Evolutionary conservation across 768 basidiomycete species (phyloP).

Genomic region (Trametes cinnabarina): DNA sequence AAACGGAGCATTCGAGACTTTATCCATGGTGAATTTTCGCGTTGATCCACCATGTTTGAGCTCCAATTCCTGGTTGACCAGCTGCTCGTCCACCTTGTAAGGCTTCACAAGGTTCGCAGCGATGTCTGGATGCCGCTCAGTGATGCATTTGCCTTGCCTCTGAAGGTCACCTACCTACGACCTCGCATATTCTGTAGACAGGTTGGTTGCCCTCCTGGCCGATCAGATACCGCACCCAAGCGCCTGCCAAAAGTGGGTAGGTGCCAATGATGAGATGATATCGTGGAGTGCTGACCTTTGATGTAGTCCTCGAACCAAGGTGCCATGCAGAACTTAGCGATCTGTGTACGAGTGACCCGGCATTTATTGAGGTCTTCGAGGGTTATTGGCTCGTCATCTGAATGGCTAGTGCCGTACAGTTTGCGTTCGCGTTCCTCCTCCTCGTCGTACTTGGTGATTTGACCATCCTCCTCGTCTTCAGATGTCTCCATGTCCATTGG

Average conservation of each 20-base stretch:
- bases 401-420: slow-evolving; percentile 41
- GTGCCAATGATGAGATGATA: not conserved
- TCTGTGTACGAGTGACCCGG: slow-evolving; percentile 61
- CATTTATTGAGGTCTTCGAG: slow-evolving; percentile 60
- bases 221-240: slow-evolving; percentile 84
- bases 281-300: slow-evolving; percentile 48
- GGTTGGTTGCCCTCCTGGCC: slow-evolving; percentile 48
- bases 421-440: slow-evolving; percentile 66
- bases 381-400: slow-evolving; percentile 48
- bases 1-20: slow-evolving; percentile 75
- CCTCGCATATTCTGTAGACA: slow-evolving; percentile 82
- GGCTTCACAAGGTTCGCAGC: slow-evolving; percentile 53
- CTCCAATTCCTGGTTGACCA: slow-evolving; percentile 64
- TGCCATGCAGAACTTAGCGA: slow-evolving; percentile 68
- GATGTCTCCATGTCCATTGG: slow-evolving; percentile 86
- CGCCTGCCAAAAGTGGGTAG: slow-evolving; percentile 45
- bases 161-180: slow-evolving; percentile 55
- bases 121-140: slow-evolving; percentile 42
- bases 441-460: slow-evolving; percentile 70
- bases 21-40: slow-evolving; percentile 72
- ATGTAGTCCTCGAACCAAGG: slow-evolving; percentile 88
- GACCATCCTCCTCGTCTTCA: slow-evolving; percentile 78
- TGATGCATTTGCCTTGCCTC: not conserved
- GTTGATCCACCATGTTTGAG: slow-evolving; percentile 74
- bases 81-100: slow-evolving; percentile 68